phyloP scores from a whole-genome alignment of 495 filamentous ascomycete genomes.

The Xylaria scruposa region DNA sequence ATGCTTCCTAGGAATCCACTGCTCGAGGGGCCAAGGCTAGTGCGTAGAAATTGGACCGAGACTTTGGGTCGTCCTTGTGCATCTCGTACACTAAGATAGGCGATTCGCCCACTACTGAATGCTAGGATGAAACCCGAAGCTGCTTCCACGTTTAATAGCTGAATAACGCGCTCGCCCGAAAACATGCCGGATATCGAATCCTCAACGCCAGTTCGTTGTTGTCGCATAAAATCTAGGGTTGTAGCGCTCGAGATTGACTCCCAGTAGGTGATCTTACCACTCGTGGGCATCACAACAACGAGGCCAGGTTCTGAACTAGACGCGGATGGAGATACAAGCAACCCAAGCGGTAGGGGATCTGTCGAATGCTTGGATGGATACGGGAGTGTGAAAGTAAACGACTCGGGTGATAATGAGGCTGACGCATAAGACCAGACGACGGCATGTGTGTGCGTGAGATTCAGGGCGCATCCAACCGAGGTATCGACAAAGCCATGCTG shows the following conservation, averaged over 20 bases:
- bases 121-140: conserved; percentile 83
- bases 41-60: conserved; percentile 73
- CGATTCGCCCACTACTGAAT: conserved; percentile 83
- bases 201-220: conserved; percentile 79
- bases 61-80: conserved; percentile 83
- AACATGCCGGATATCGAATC: conserved; percentile 72
- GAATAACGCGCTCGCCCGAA: conserved; percentile 76
- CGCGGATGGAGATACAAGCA: conserved; percentile 75
- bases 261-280: conserved; percentile 90
- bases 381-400: conserved; percentile 77
- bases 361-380: conserved; percentile 67
- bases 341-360: conserved; percentile 77
- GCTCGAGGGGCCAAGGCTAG: conserved; percentile 53
- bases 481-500: conserved; percentile 70
- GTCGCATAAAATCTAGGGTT: conserved; percentile 73
- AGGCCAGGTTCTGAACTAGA: conserved; percentile 80
- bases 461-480: conserved; percentile 74
- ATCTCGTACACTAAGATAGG: conserved; percentile 84
- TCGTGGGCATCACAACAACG: conserved; percentile 80
- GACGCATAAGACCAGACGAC: conserved; percentile 87
- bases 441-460: conserved; percentile 78
- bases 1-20: conserved; percentile 78
- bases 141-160: conserved; percentile 78
- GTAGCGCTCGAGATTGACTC: conserved; percentile 87
- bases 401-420: conserved; percentile 67